Evolutionary conservation across 345 rosid species (phyloP).

Genomic region (Camelina neglecta): DNA sequence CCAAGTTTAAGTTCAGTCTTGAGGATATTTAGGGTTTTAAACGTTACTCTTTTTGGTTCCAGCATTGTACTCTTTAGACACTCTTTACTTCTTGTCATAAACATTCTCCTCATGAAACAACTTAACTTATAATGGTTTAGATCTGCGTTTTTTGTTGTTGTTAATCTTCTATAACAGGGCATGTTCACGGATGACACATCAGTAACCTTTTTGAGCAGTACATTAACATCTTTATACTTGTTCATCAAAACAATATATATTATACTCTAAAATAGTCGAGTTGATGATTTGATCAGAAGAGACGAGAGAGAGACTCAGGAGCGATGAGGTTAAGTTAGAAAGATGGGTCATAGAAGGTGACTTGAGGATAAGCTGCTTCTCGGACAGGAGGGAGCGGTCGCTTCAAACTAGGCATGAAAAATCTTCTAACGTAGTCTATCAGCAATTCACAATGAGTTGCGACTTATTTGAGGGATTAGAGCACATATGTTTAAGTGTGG

Average conservation of each 20-base stretch:
- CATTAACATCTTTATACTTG: not conserved
- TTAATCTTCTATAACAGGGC: not conserved
- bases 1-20: constrained; percentile 33
- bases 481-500: not conserved
- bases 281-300: not conserved
- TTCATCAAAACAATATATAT: not conserved
- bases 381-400: too few relatives aligned
- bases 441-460: not conserved
- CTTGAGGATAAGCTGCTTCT: too few relatives aligned
- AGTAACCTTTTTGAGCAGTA: not conserved
- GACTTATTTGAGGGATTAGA: not conserved
- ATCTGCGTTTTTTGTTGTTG: not conserved
- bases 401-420: too few relatives aligned
- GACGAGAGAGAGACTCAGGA: not conserved
- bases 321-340: too few relatives aligned
- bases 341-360: too few relatives aligned
- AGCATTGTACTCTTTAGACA: constrained; percentile 44
- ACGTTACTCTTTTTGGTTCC: constrained; percentile 28
- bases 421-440: too few relatives aligned
- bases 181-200: not conserved
- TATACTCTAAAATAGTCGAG: not conserved
- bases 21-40: constrained; percentile 36
- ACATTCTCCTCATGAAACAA: constrained; percentile 25
- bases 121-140: constrained; percentile 29
- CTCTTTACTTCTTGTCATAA: constrained; percentile 22